Conservation (phyloP, 352 stramenopile species). For the Globisporangium iwayamae region DNA sequence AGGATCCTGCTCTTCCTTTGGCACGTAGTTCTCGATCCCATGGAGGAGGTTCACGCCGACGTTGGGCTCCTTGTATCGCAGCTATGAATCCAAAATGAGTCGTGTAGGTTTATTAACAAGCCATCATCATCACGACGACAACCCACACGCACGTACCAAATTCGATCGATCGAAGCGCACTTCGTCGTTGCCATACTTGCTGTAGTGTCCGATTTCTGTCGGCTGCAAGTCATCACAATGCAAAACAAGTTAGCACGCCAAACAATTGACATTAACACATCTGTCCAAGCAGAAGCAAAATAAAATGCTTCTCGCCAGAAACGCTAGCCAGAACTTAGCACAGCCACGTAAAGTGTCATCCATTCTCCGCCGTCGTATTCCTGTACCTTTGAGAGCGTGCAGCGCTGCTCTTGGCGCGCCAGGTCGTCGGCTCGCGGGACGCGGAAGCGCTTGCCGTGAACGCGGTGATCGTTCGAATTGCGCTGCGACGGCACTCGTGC, state of each 20-base stretch:
- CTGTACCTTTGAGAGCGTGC: constrained; percentile 16
- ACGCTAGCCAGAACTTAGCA: not conserved
- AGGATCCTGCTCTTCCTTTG: constrained; percentile 51
- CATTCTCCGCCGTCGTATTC: constrained; percentile 1
- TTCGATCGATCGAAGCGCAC: constrained; percentile 64
- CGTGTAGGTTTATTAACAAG: not conserved
- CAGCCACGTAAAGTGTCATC: not conserved
- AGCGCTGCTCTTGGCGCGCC: constrained; percentile 19
- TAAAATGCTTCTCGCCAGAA: constrained; percentile 9
- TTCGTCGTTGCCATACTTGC: constrained; percentile 37
- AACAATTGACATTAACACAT: not conserved
- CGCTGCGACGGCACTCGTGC: not conserved
- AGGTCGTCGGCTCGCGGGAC: constrained; percentile 28
- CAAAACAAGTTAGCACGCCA: not conserved
- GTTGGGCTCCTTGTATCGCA: constrained; percentile 30
- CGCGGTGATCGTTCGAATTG: constrained; percentile 5
- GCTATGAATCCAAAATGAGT: constrained; percentile 14
- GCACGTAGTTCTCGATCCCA: constrained; percentile 44
- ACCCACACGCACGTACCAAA: constrained; percentile 31
- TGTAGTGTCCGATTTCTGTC: constrained; percentile 62
- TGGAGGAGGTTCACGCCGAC: constrained; percentile 56
- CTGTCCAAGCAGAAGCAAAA: not conserved
- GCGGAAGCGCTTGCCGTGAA: constrained; percentile 12
- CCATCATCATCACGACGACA: not conserved
- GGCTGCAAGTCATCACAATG: constrained; percentile 28